Conservation (phyloP, 768 basidiomycete species). For the Kwoniella sp. region DNA sequence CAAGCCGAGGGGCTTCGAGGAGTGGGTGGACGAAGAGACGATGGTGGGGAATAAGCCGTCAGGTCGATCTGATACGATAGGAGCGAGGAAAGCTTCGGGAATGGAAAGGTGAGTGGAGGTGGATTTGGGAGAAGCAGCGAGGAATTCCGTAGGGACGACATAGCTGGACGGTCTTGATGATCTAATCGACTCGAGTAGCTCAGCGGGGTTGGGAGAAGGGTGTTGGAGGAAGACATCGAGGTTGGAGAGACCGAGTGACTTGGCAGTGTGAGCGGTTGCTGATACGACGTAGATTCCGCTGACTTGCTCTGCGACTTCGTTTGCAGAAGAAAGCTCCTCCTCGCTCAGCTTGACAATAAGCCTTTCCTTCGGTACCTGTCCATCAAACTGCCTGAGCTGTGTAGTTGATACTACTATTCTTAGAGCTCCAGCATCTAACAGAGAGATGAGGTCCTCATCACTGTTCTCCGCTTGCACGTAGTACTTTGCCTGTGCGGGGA, state of each 20-base stretch:
- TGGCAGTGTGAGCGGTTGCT: constrained; percentile 56
- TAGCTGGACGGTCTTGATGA: constrained; percentile 65
- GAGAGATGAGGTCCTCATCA: constrained; percentile 51
- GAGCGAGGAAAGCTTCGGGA: constrained; percentile 81
- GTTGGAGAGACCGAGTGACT: constrained; percentile 38
- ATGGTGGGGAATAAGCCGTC: constrained; percentile 94
- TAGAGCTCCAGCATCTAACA: constrained; percentile 76
- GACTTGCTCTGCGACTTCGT: constrained; percentile 78
- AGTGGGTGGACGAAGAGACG: constrained; percentile 65
- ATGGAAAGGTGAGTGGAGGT: constrained; percentile 67
- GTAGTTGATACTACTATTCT: constrained; percentile 75
- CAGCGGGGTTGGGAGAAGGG: constrained; percentile 63
- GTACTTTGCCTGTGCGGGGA: constrained; percentile 54
- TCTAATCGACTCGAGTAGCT: constrained; percentile 64
- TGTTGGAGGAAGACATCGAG: constrained; percentile 56
- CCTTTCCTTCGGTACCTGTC: constrained; percentile 72
- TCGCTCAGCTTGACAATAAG: constrained; percentile 76
- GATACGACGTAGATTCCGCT: constrained; percentile 64
- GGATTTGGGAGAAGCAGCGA: constrained; percentile 66
- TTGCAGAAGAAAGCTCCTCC: constrained; percentile 66
- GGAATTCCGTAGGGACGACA: constrained; percentile 68
- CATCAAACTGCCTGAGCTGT: constrained; percentile 51
- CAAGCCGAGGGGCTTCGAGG: constrained; percentile 66
- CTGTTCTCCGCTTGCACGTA: constrained; percentile 38
- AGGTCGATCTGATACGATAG: constrained; percentile 77